Percentiles rank a stretch among this genome's conserved stretches.
Evolutionary conservation across 2,329 filamentous ascomycete genomes (phyloP).

Genomic region (Pseudogymnoascus sp.): DNA sequence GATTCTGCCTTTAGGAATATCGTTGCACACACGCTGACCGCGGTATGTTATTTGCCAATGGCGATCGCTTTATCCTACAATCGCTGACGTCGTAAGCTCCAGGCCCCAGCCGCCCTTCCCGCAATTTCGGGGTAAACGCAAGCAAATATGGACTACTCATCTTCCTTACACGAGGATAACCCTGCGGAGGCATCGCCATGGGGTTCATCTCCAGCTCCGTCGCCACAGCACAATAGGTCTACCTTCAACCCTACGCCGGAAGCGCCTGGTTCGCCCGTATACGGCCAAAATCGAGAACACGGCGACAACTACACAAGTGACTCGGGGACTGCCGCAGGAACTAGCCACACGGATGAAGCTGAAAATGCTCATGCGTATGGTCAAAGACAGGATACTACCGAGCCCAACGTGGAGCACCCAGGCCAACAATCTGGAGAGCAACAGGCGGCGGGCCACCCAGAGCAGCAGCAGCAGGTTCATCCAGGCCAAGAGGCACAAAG

Average conservation of each 20-base stretch:
- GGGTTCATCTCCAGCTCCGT: slow-evolving; percentile 34
- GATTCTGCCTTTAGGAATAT: not conserved
- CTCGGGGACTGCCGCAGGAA: slow-evolving; percentile 3
- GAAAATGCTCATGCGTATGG: slow-evolving; percentile 20
- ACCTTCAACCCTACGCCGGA: slow-evolving; percentile 24
- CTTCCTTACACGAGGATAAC: slow-evolving; percentile 49
- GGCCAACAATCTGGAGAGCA: slow-evolving; percentile 19
- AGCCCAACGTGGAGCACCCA: slow-evolving; percentile 28
- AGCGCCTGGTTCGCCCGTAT: slow-evolving; percentile 24
- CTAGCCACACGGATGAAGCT: slow-evolving; percentile 21
- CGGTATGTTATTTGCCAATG: not conserved
- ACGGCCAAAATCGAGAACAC: slow-evolving; percentile 18
- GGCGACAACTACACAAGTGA: slow-evolving; percentile 23
- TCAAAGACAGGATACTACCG: slow-evolving; percentile 25
- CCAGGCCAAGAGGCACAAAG: slow-evolving; percentile 27
- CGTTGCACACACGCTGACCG: not conserved
- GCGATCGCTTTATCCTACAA: not conserved
- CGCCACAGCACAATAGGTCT: slow-evolving; percentile 25
- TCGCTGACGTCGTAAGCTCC: slow-evolving; percentile 7
- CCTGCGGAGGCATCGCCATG: slow-evolving; percentile 55
- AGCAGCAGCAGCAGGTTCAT: slow-evolving; percentile 29
- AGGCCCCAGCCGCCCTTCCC: slow-evolving; percentile 1
- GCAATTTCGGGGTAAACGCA: slow-evolving; percentile 1
- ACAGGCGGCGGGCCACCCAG: slow-evolving; percentile 14
- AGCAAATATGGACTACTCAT: slow-evolving; percentile 57